Evolutionary conservation across 2,329 filamentous ascomycete genomes (phyloP).

Genomic region (Clonostachys sp.): DNA sequence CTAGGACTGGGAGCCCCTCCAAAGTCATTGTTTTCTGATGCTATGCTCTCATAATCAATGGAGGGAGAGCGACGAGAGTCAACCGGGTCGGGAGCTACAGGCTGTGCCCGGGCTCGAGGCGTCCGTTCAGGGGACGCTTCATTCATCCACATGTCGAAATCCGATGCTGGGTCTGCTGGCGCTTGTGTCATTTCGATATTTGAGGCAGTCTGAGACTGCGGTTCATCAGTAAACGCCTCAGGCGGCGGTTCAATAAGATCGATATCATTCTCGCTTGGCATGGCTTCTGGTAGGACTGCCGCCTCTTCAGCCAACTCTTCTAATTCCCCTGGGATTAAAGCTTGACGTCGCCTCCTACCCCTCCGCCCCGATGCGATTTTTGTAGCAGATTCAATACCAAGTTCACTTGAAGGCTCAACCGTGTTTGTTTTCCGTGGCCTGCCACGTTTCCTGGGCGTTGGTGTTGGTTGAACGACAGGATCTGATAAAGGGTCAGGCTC

Average conservation of each 20-base stretch:
- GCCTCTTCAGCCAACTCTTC: conserved; percentile 12
- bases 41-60: neutral
- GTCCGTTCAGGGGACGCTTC: conserved; percentile 31
- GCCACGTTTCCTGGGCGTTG: conserved; percentile 11
- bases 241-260: conserved; percentile 13
- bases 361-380: conserved; percentile 7
- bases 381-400: conserved; percentile 8
- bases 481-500: conserved; percentile 12
- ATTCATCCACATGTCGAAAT: conserved; percentile 42
- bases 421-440: conserved; percentile 6
- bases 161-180: conserved; percentile 10
- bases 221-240: neutral
- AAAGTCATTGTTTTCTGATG: neutral
- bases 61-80: conserved; percentile 1
- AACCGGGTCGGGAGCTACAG: conserved; percentile 6
- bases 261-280: conserved; percentile 16
- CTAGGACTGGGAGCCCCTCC: too few relatives aligned
- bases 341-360: conserved; percentile 11
- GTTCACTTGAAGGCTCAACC: conserved; percentile 16
- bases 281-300: neutral
- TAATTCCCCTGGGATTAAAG: conserved; percentile 16
- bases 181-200: neutral
- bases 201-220: too few relatives aligned
- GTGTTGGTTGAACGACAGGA: conserved; percentile 16
- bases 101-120: conserved; percentile 15